These are phyloP conservation scores for Saksenaea oblongispora DNA, from an alignment of 371 early-diverging fungal species.

Conservation along the genomic window DNA sequence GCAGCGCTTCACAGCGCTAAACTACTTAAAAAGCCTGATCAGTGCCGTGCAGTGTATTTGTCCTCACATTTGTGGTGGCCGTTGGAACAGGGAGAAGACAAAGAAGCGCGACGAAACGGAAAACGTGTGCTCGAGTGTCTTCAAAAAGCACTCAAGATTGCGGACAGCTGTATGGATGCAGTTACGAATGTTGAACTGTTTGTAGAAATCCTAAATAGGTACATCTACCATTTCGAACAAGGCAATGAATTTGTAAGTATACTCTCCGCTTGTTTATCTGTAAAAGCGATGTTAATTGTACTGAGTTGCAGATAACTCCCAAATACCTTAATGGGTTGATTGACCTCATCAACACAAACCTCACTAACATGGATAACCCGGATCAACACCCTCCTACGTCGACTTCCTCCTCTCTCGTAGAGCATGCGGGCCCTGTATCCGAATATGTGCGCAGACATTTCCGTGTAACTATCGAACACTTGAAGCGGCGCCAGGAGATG, in stretches of 20 bases:
- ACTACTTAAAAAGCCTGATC: slow-evolving; percentile 89
- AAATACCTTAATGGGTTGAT: slow-evolving; percentile 83
- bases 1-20: slow-evolving; percentile 82
- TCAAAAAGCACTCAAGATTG: slow-evolving; percentile 88
- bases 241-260: slow-evolving; percentile 73
- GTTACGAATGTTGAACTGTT: slow-evolving; percentile 82
- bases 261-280: background rate
- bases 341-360: slow-evolving; percentile 72
- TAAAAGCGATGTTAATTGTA: background rate
- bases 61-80: slow-evolving; percentile 90
- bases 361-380: slow-evolving; percentile 58
- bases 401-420: slow-evolving; percentile 55
- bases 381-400: slow-evolving; percentile 54
- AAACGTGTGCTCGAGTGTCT: slow-evolving; percentile 82
- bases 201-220: slow-evolving; percentile 89
- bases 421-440: slow-evolving; percentile 53
- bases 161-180: slow-evolving; percentile 87
- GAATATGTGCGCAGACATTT: slow-evolving; percentile 68
- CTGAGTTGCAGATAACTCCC: slow-evolving; percentile 60
- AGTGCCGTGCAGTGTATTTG: slow-evolving; percentile 79
- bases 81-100: slow-evolving; percentile 32
- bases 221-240: slow-evolving; percentile 85
- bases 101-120: slow-evolving; percentile 69
- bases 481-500: slow-evolving; percentile 38
- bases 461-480: slow-evolving; percentile 61